Conservation (phyloP, 495 filamentous ascomycete genomes). For the Articulospora tetracladia region DNA sequence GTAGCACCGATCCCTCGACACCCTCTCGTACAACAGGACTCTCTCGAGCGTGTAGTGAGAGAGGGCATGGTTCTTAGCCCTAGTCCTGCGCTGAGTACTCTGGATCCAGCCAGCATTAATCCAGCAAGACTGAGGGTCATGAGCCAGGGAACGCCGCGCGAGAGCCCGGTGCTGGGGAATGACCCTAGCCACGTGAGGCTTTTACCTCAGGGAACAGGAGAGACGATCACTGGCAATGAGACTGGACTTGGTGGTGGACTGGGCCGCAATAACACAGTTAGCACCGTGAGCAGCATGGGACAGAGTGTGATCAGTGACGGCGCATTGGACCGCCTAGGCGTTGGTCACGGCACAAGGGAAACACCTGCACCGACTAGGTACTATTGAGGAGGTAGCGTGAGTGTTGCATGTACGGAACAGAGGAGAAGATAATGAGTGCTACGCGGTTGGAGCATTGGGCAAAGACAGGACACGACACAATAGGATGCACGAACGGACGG, state of each 20-base stretch:
- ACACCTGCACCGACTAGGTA: neutral
- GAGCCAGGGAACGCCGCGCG: conserved; percentile 4
- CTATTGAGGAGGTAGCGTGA: neutral
- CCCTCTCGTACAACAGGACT: conserved; percentile 12
- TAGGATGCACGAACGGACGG: no score
- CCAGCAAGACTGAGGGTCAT: conserved; percentile 5
- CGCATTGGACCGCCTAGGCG: conserved; percentile 8
- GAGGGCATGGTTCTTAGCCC: conserved; percentile 1
- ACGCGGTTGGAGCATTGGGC: no score
- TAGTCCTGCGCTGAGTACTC: neutral
- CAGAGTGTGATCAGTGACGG: conserved; percentile 8
- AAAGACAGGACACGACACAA: no score
- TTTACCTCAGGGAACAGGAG: neutral
- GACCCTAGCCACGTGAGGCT: neutral
- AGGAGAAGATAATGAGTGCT: no score
- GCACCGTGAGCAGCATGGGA: conserved; percentile 8
- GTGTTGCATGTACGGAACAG: neutral
- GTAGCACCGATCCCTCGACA: conserved; percentile 7
- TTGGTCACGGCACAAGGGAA: neutral
- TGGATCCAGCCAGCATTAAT: neutral
- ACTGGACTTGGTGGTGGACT: neutral
- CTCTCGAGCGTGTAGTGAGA: conserved; percentile 9
- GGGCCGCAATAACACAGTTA: neutral
- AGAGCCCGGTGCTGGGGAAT: conserved; percentile 12
- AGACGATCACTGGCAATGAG: neutral